Conservation (phyloP, 257 asterid genomes). For the Thymus quinquecostatus region DNA sequence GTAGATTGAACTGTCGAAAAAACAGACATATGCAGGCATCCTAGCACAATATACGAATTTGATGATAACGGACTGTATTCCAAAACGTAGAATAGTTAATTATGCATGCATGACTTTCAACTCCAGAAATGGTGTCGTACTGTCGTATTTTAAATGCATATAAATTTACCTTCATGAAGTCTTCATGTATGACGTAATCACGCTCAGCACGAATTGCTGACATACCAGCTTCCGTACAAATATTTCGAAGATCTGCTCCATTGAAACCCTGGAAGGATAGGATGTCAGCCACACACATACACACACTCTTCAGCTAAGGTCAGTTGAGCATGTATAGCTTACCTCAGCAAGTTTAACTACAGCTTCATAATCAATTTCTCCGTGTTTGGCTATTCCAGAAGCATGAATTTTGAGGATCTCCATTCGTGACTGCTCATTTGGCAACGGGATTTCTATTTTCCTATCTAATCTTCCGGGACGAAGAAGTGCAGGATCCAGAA, state of each 20-base stretch:
- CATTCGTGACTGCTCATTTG: conserved; percentile 93
- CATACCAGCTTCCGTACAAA: conserved; percentile 98
- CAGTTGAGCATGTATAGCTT: conserved; percentile 29
- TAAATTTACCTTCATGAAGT: conserved; percentile 82
- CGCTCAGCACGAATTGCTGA: conserved; percentile 94
- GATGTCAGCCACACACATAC: background rate
- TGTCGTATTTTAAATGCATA: background rate
- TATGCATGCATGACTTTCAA: background rate
- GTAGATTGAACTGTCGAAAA: background rate
- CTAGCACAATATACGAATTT: background rate
- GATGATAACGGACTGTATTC: background rate
- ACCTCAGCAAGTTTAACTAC: conserved; percentile 97
- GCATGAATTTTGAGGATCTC: conserved; percentile 95
- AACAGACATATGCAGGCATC: background rate
- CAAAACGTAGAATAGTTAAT: background rate
- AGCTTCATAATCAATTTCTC: conserved; percentile 97
- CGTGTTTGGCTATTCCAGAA: conserved; percentile 93
- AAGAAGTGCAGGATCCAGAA: conserved; percentile 96
- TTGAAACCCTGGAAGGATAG: conserved; percentile 72
- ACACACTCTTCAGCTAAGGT: background rate
- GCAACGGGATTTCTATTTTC: conserved; percentile 94
- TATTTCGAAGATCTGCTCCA: conserved; percentile 96
- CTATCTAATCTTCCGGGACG: conserved; percentile 96
- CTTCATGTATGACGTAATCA: conserved; percentile 97
- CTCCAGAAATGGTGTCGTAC: background rate